Conservation (phyloP, 2,329 filamentous ascomycete genomes). For the Colletotrichum theobromicola region DNA sequence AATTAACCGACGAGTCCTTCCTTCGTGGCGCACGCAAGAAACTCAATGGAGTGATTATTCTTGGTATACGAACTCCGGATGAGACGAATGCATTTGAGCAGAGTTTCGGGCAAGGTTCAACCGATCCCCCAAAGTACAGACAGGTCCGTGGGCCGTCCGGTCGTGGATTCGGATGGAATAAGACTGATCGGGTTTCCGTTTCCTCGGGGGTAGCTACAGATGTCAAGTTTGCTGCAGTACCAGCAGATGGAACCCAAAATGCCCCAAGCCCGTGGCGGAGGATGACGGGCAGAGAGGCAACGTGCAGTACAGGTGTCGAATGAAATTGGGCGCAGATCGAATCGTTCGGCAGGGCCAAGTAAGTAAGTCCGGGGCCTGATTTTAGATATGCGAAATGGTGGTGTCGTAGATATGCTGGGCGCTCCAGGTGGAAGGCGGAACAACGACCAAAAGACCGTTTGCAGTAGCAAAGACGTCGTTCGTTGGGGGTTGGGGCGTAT, state of each 20-base stretch:
- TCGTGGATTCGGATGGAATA: constrained; percentile 5
- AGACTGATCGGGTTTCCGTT: neutral
- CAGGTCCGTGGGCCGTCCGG: neutral
- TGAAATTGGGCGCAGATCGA: neutral
- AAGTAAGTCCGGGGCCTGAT: neutral
- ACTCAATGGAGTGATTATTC: neutral
- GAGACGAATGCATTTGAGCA: constrained; percentile 13
- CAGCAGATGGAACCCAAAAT: neutral
- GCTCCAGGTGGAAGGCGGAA: constrained; percentile 1
- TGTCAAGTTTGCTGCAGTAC: neutral
- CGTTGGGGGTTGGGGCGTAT: neutral
- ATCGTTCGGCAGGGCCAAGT: neutral
- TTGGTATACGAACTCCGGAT: neutral
- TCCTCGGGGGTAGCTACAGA: neutral
- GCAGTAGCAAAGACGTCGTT: constrained; percentile 9
- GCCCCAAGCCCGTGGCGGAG: neutral
- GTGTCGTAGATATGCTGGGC: neutral
- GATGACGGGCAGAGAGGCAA: neutral
- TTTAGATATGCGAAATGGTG: constrained; percentile 12
- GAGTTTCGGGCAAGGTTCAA: neutral
- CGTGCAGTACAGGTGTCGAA: neutral
- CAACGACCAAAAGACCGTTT: neutral
- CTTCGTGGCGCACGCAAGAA: neutral
- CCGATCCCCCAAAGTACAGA: neutral
- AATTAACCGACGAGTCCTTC: neutral